Evolutionary conservation across 148 eudicot species (phyloP).

Genomic region (Talinum fruticosum): DNA sequence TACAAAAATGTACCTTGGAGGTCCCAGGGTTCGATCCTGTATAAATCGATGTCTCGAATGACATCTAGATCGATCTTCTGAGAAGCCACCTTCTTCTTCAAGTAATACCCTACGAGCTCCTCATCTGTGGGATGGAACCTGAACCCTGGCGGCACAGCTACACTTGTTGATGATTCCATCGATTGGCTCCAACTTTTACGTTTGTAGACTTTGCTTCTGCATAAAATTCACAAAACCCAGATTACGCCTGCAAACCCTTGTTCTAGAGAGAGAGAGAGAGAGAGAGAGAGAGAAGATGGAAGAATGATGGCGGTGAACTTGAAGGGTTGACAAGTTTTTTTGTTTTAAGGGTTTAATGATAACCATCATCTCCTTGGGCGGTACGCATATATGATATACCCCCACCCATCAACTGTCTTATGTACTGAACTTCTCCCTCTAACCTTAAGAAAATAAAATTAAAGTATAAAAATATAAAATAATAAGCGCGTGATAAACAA

Average conservation of each 20-base stretch:
- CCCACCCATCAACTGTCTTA: slow-evolving; percentile 8
- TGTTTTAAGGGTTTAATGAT: slow-evolving; percentile 14
- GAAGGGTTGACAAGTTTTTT: slow-evolving; percentile 55
- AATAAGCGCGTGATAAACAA: background rate
- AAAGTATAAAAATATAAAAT: background rate
- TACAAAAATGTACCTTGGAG: slow-evolving; percentile 46
- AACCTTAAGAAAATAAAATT: background rate
- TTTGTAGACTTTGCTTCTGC: background rate
- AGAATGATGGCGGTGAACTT: background rate
- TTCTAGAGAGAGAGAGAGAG: background rate
- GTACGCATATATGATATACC: slow-evolving; percentile 25
- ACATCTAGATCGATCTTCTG: slow-evolving; percentile 85
- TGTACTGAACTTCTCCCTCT: background rate
- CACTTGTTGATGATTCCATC: slow-evolving; percentile 40
- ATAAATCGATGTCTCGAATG: slow-evolving; percentile 70
- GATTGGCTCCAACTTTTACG: background rate
- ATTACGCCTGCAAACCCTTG: background rate
- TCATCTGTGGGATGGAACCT: slow-evolving; percentile 82
- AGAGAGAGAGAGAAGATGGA: slow-evolving; percentile 15
- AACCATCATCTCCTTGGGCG: slow-evolving; percentile 57
- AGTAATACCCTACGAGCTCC: slow-evolving; percentile 74
- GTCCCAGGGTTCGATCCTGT: slow-evolving; percentile 83
- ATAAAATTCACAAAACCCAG: slow-evolving; percentile 1
- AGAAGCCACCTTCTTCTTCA: slow-evolving; percentile 75
- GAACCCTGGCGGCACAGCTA: slow-evolving; percentile 63